phyloP scores from a whole-genome alignment of 768 basidiomycete genomes.

The Hygrocybe punicea region DNA sequence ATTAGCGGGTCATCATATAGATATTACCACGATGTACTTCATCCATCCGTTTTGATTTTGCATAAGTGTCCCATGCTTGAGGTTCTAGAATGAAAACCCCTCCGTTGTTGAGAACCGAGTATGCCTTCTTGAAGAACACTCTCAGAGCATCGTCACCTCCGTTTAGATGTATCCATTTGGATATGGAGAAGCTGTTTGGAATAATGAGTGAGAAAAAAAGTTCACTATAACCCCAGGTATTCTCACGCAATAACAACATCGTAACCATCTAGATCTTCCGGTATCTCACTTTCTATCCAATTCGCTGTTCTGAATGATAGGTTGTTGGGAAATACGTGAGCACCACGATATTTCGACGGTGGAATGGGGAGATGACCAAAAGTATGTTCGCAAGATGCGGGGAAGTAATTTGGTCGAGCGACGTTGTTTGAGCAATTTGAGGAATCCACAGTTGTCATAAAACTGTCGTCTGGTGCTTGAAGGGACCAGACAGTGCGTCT shows the following conservation, averaged over 20 bases:
- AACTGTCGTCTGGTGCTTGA: conserved; percentile 41
- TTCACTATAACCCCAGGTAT: too few species aligned
- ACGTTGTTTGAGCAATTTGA: neutral
- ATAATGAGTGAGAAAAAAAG: neutral
- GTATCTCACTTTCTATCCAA: conserved; percentile 59
- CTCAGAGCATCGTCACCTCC: conserved; percentile 69
- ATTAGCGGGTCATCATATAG: neutral
- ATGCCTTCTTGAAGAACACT: conserved; percentile 62
- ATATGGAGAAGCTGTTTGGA: conserved; percentile 65
- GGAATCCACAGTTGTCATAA: neutral
- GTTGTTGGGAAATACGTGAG: conserved; percentile 70
- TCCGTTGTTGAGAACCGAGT: conserved; percentile 53
- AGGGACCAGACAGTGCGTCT: conserved; percentile 68
- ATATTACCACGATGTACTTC: conserved; percentile 34
- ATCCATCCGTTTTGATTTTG: conserved; percentile 69
- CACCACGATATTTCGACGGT: conserved; percentile 30
- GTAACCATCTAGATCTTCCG: conserved; percentile 60
- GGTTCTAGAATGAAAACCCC: conserved; percentile 78
- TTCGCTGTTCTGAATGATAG: conserved; percentile 67
- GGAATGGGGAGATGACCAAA: conserved; percentile 75
- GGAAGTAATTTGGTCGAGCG: conserved; percentile 57
- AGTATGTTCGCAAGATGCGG: conserved; percentile 69
- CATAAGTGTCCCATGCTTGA: conserved; percentile 82
- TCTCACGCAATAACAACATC: conserved; percentile 78
- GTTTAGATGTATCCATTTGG: conserved; percentile 92